Conservation (phyloP, 2,329 filamentous ascomycete genomes). For the Aspergillus calidoustus region DNA sequence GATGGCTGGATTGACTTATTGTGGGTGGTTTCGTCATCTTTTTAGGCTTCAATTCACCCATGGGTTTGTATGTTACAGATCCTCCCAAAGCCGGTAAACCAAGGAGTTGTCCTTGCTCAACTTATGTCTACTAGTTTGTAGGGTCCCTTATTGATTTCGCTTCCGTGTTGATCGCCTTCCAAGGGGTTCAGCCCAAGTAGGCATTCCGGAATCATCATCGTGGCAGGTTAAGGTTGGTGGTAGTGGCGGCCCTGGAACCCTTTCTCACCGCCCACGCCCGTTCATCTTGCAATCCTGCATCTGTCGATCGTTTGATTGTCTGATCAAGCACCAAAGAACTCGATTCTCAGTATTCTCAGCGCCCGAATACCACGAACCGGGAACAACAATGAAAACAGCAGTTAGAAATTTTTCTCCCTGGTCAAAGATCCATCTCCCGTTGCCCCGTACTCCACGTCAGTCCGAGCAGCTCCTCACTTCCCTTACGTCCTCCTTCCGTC, state of each 20-base stretch:
- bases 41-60: conserved; percentile 6
- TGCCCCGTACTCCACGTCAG: conserved; percentile 60
- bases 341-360: background rate
- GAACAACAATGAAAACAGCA: conserved; percentile 55
- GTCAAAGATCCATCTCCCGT: conserved; percentile 58
- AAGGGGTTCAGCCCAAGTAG: conserved; percentile 3
- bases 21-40: conserved; percentile 26
- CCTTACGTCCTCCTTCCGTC: conserved; percentile 66
- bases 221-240: conserved; percentile 16
- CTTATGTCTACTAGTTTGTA: background rate
- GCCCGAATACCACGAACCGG: no score
- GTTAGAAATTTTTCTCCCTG: conserved; percentile 55
- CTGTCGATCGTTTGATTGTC: background rate
- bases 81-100: background rate
- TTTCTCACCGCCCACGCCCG: conserved; percentile 22
- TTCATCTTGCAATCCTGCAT: background rate
- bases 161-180: conserved; percentile 2
- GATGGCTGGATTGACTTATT: background rate
- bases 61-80: background rate
- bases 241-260: conserved; percentile 13
- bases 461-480: conserved; percentile 63
- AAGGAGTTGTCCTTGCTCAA: background rate
- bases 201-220: background rate
- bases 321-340: conserved; percentile 2
- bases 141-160: background rate